phyloP scores from a whole-genome alignment of 2,329 filamentous ascomycete genomes.

The Tolypocladium sp. region DNA sequence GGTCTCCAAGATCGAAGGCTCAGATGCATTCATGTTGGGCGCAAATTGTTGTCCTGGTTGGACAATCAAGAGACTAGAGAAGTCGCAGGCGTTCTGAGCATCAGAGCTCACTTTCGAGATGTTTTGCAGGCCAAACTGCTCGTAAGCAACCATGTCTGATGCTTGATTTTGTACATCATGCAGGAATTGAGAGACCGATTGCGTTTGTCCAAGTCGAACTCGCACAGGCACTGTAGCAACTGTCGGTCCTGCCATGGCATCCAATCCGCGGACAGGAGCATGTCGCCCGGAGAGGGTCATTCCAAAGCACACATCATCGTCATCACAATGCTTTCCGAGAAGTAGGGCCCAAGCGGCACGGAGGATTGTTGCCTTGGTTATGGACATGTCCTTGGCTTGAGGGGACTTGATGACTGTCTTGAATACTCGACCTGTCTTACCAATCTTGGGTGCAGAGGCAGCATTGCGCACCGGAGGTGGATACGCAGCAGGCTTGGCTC shows the following conservation, averaged over 20 bases:
- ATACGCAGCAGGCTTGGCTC: too few relatives aligned
- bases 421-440: too few relatives aligned
- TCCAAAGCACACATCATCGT: constrained; percentile 15
- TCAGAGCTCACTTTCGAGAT: constrained; percentile 1
- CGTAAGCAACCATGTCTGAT: constrained; percentile 6
- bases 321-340: constrained; percentile 7
- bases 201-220: neutral
- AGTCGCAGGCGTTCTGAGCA: neutral
- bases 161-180: constrained; percentile 8
- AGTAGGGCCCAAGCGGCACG: constrained; percentile 19
- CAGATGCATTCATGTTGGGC: too few relatives aligned
- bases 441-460: too few relatives aligned
- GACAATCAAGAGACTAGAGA: neutral
- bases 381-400: neutral
- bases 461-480: too few relatives aligned
- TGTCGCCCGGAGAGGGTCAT: constrained; percentile 13
- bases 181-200: constrained; percentile 6
- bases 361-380: constrained; percentile 10
- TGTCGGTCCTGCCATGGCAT: constrained; percentile 10
- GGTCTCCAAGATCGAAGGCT: too few relatives aligned
- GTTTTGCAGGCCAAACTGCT: constrained; percentile 9
- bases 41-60: too few relatives aligned
- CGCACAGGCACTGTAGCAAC: constrained; percentile 10
- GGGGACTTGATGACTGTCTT: too few relatives aligned
- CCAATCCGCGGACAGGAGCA: constrained; percentile 10